Conservation (phyloP, 768 basidiomycete genomes). For the Collybiopsis confluens region DNA sequence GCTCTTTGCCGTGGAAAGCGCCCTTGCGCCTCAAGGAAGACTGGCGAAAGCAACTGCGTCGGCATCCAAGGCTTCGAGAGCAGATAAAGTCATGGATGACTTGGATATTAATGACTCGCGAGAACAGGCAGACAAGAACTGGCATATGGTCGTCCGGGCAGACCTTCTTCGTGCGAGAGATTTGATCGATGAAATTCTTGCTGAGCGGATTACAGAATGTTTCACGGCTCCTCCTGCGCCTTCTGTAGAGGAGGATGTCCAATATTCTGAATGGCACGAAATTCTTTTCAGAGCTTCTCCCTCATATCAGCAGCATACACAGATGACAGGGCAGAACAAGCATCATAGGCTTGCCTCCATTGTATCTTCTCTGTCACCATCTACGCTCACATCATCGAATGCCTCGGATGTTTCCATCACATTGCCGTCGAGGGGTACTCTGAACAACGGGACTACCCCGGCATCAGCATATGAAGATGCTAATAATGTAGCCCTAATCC, state of each 20-base stretch:
- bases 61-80: background rate
- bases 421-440: background rate
- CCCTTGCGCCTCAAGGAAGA: conserved; percentile 27
- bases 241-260: background rate
- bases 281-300: conserved; percentile 1
- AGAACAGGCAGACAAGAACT: conserved; percentile 72
- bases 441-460: background rate
- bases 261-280: conserved; percentile 4
- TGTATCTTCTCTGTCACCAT: background rate
- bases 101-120: conserved; percentile 72
- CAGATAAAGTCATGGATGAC: conserved; percentile 28
- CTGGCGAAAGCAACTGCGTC: background rate
- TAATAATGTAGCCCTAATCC: conserved; percentile 37
- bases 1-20: conserved; percentile 62
- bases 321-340: background rate
- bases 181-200: conserved; percentile 3
- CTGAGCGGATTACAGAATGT: conserved; percentile 1
- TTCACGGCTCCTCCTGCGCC: background rate
- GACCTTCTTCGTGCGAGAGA: conserved; percentile 3
- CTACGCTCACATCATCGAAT: background rate
- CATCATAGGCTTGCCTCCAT: background rate
- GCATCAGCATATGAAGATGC: conserved; percentile 2
- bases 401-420: conserved; percentile 1
- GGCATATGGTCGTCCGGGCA: conserved; percentile 44
- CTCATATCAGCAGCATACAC: background rate